Evolutionary conservation across 495 filamentous ascomycete species (phyloP).

Genomic region (Penicillium angulare): DNA sequence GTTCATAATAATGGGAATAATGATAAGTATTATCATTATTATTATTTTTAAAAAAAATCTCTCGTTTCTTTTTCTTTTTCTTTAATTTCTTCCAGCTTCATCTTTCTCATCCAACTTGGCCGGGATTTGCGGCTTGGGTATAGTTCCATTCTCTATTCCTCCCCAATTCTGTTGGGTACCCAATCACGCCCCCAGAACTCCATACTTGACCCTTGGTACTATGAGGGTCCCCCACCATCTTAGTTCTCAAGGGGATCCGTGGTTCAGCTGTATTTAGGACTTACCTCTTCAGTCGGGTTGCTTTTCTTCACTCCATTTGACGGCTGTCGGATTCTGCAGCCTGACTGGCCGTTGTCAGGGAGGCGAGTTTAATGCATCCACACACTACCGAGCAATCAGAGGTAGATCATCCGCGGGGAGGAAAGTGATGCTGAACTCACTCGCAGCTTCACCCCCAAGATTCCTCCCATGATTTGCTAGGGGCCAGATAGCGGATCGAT

Average conservation of each 20-base stretch:
- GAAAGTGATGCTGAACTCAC: not conserved
- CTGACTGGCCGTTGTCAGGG: slow-evolving; percentile 14
- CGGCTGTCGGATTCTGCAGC: slow-evolving; percentile 13
- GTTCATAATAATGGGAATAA: too few relatives aligned
- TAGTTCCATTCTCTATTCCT: too few relatives aligned
- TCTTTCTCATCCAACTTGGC: too few relatives aligned
- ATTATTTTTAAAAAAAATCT: slow-evolving; percentile 8
- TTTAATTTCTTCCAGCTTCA: not conserved
- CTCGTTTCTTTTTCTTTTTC: slow-evolving; percentile 6
- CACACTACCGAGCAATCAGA: slow-evolving; percentile 4
- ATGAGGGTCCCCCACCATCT: not conserved
- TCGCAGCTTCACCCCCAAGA: not conserved
- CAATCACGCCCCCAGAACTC: not conserved
- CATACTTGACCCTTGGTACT: not conserved
- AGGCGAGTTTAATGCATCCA: not conserved
- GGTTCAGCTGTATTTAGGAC: not conserved
- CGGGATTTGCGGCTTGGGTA: slow-evolving; percentile 1
- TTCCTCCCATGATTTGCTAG: slow-evolving; percentile 25
- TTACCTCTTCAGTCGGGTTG: not conserved
- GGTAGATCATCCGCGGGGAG: slow-evolving; percentile 24
- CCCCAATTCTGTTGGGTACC: slow-evolving; percentile 2
- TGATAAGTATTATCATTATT: too few relatives aligned
- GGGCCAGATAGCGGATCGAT: slow-evolving; percentile 36
- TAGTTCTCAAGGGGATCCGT: not conserved
- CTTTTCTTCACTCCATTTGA: slow-evolving; percentile 4